Conservation (phyloP, 345 rosid species). For the Moringa oleifera region DNA sequence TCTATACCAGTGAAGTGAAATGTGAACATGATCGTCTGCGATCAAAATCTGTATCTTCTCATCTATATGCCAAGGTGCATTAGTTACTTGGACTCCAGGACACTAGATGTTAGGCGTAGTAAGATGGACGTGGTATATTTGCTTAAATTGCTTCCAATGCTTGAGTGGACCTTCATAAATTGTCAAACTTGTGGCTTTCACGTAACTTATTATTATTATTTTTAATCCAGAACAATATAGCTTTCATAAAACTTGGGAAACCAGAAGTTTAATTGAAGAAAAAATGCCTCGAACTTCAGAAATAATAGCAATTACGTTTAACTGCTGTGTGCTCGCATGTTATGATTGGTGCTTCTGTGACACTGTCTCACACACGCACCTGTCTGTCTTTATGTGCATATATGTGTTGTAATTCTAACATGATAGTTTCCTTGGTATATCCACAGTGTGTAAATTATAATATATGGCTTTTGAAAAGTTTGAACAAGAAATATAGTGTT, state of each 20-base stretch:
- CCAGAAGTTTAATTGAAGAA: not conserved
- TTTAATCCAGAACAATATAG: too few species aligned
- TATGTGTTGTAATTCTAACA: too few species aligned
- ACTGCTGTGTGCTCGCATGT: too few species aligned
- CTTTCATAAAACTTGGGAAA: not conserved
- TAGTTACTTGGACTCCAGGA: slow-evolving; percentile 14
- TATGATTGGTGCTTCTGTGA: too few species aligned
- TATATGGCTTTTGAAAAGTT: not conserved
- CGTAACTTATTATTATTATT: too few species aligned
- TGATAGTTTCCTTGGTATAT: not conserved
- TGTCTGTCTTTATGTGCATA: too few species aligned
- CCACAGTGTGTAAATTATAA: not conserved
- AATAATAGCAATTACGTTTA: too few species aligned
- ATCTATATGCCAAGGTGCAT: slow-evolving; percentile 1
- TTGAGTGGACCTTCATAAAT: not conserved
- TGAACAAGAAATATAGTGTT: not conserved
- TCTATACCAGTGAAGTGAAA: not conserved
- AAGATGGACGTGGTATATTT: slow-evolving; percentile 21
- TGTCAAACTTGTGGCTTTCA: not conserved
- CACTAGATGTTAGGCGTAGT: slow-evolving; percentile 32
- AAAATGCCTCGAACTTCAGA: too few species aligned
- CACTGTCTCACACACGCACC: too few species aligned
- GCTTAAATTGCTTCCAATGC: slow-evolving; percentile 1
- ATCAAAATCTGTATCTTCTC: too few species aligned
- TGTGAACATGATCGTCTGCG: not conserved